Evolutionary conservation across 192 early-diverging fungal genomes (phyloP).

Genomic region (Mortierella alpina): DNA sequence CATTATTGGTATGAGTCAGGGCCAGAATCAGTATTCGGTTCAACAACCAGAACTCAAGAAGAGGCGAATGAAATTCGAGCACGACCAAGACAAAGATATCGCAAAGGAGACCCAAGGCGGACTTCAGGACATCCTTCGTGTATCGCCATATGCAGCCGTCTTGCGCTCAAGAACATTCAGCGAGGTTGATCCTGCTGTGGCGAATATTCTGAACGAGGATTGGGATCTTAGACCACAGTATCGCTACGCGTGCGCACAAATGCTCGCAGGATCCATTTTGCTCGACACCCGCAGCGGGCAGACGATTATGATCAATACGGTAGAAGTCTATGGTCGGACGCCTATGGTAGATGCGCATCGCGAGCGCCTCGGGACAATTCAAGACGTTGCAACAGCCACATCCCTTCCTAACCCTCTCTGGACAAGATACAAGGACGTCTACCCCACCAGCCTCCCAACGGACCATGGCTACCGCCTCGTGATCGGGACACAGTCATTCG

Average conservation of each 20-base stretch:
- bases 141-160: neutral
- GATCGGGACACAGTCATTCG: conserved; percentile 11
- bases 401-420: conserved; percentile 18
- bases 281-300: conserved; percentile 25
- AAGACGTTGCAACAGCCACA: conserved; percentile 22
- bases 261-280: conserved; percentile 37
- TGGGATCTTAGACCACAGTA: conserved; percentile 33
- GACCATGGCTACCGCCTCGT: conserved; percentile 16
- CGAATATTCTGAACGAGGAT: conserved; percentile 31
- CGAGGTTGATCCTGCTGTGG: neutral
- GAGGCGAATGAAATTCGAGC: too few species aligned
- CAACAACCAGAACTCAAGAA: too few species aligned
- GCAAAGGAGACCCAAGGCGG: too few species aligned
- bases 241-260: conserved; percentile 20
- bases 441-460: conserved; percentile 16
- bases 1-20: too few species aligned
- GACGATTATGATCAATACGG: conserved; percentile 38
- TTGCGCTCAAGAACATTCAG: conserved; percentile 11
- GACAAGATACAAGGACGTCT: conserved; percentile 40
- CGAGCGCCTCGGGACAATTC: conserved; percentile 25
- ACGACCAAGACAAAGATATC: too few species aligned
- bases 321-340: conserved; percentile 43
- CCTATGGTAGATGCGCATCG: conserved; percentile 38
- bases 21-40: too few species aligned
- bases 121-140: too few species aligned